Base-by-base conservation (phyloP, 345 rosid species). In the Acer yangbiense region DNA sequence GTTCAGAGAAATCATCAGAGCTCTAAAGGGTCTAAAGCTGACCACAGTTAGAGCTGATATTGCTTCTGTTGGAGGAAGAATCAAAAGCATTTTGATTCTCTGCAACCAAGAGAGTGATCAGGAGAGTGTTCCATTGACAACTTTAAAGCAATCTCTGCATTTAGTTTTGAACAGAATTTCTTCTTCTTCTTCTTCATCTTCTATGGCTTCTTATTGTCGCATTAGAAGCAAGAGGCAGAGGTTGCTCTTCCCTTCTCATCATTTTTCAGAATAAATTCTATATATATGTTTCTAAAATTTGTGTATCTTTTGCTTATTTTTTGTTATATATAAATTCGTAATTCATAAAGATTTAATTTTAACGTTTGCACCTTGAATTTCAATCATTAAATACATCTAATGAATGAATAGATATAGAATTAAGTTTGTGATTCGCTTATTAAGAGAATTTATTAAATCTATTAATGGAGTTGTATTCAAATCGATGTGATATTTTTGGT, bases 161-260 rank as follows among this genome's bases (percentile, higher is more conserved):
- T 74, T 77, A 6, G 87, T 87, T 23, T 75, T 92, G 41, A 87
- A 66, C 77, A 73, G 90, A 69, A 82, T 91, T 32, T 77, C 89
- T 69, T 60, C 64, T 20, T 58, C 63, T 5, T 60, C 64, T 32
- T 77, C 89, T 2, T 87, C 92, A 4, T 78, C 88, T 0, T 84
- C 92, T 3, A 27, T 82, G 75, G 72, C 87, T 3, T 75, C 90
- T 4, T 87, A 79, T 78, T 81, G 75, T 71, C 89, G 91, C 44
- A 86, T 91, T 75, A 86, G 98, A 84, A 95, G 99, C 87, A 93
- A 88, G 80, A 88, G 99, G 78, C 99, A 93, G 78, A 85, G 98
- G 83, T 82, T 94, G 87, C 89, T 95, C 86, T 81, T 91, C 79
- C 89, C 94, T 74, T 80, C 89, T 69, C 81, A 81, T 52, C 82